These are phyloP conservation scores for Chionographis japonica DNA, from an alignment of 106 monocot species.

Conservation along the genomic window DNA sequence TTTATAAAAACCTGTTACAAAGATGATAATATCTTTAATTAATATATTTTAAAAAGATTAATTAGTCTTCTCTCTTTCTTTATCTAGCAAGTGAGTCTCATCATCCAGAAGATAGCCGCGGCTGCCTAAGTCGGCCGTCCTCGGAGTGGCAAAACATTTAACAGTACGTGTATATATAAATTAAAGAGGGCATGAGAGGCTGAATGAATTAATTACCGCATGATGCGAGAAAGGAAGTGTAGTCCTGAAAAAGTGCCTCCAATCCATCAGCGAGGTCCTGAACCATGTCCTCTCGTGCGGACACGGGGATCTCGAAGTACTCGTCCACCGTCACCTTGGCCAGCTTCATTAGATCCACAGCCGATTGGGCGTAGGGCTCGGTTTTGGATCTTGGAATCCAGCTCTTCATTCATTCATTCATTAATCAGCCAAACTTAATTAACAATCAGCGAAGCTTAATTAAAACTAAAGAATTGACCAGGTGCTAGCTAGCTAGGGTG, in stretches of 20 bases:
- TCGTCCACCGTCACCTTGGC: conserved; percentile 76
- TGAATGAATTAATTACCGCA: conserved; percentile 46
- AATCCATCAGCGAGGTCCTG: conserved; percentile 63
- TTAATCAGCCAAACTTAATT: too few species aligned
- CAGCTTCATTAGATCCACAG: conserved; percentile 70
- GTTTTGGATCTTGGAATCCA: conserved; percentile 73
- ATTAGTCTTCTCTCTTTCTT: too few species aligned
- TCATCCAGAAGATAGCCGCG: too few species aligned
- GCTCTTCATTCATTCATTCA: conserved; percentile 27
- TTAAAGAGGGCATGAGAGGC: background rate
- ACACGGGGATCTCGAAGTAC: conserved; percentile 73
- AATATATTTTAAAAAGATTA: too few species aligned
- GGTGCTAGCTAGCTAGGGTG: too few species aligned
- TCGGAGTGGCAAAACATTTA: too few species aligned
- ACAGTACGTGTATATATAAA: too few species aligned
- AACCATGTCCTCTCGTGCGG: conserved; percentile 55
- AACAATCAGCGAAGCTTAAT: too few species aligned
- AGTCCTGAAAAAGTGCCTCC: conserved; percentile 65
- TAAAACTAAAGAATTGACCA: background rate
- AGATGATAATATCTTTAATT: too few species aligned
- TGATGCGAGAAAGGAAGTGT: conserved; percentile 63
- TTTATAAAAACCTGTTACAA: too few species aligned
- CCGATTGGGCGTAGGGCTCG: conserved; percentile 66
- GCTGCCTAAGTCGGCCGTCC: too few species aligned
- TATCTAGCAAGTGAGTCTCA: too few species aligned